Evolutionary conservation across 2,329 filamentous ascomycete species (phyloP).

Genomic region (Xylariomycetidae sp.): DNA sequence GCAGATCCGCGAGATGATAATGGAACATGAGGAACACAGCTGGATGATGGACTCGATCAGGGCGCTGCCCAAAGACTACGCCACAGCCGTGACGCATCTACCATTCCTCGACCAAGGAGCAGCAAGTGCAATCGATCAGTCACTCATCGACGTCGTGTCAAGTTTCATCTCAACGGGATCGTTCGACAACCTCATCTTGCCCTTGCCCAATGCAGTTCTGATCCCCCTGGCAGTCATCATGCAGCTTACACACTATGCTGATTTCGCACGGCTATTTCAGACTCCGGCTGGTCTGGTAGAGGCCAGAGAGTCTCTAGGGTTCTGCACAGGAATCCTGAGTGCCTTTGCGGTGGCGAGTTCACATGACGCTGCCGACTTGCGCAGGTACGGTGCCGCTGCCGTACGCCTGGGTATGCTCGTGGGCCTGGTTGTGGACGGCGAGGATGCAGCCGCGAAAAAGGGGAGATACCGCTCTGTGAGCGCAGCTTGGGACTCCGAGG

Average conservation of each 20-base stretch:
- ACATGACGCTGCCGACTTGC: conserved; percentile 21
- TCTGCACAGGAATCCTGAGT: conserved; percentile 36
- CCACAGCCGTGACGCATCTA: too few species aligned
- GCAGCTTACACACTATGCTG: conserved; percentile 18
- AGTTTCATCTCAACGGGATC: too few species aligned
- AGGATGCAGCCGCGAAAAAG: conserved; percentile 20
- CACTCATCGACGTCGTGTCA: too few species aligned
- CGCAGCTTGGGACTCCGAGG: conserved; percentile 18
- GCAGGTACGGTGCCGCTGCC: conserved; percentile 30
- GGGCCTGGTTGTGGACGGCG: conserved; percentile 31
- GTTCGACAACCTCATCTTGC: too few species aligned
- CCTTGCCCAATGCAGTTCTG: conserved; percentile 20
- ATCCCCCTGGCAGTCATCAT: conserved; percentile 31
- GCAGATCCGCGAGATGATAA: too few species aligned
- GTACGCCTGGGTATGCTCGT: conserved; percentile 34
- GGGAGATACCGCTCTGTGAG: too few species aligned
- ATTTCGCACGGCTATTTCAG: too few species aligned
- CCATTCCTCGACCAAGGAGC: too few species aligned
- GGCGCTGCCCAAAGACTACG: too few species aligned
- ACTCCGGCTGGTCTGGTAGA: conserved; percentile 3
- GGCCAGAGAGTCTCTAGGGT: conserved; percentile 25
- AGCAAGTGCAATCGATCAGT: too few species aligned
- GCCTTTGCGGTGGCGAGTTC: conserved; percentile 32
- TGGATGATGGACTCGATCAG: too few species aligned
- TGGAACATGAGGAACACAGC: too few species aligned